These are phyloP conservation scores for Pugionium dolabratum DNA, from an alignment of 345 rosid species.

Conservation along the genomic window DNA sequence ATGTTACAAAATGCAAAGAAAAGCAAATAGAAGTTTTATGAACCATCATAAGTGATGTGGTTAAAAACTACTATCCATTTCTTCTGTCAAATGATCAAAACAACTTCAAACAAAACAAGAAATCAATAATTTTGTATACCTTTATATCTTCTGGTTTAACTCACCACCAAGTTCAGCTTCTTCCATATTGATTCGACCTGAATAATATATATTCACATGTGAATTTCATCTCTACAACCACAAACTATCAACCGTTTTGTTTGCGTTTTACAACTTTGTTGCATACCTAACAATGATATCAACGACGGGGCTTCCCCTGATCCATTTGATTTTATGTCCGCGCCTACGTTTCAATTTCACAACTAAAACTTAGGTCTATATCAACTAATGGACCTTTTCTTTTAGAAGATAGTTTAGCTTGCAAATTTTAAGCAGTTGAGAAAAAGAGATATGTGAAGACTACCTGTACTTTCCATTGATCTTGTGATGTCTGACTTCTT, in stretches of 20 bases:
- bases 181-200: conserved; percentile 77
- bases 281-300: conserved; percentile 79
- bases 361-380: conserved; percentile 17
- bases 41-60: conserved; percentile 27
- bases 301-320: conserved; percentile 74
- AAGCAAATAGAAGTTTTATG: conserved; percentile 27
- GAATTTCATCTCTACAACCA: conserved; percentile 1
- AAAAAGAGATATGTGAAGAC: conserved; percentile 3
- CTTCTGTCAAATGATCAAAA: conserved; percentile 30
- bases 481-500: conserved; percentile 80
- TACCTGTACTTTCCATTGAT: conserved; percentile 83
- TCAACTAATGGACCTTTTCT: neutral
- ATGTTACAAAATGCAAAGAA: conserved; percentile 29
- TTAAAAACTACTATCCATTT: conserved; percentile 26
- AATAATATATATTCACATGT: neutral
- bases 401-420: neutral
- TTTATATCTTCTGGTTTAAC: conserved; percentile 51
- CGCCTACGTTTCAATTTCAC: conserved; percentile 48
- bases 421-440: conserved; percentile 10
- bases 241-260: conserved; percentile 2
- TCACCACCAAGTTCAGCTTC: conserved; percentile 53
- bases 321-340: conserved; percentile 58
- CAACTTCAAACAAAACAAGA: conserved; percentile 10
- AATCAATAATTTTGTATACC: conserved; percentile 18
- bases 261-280: conserved; percentile 3